These are phyloP conservation scores for Aspergillus puulaauensis DNA, from an alignment of 2,329 filamentous ascomycete genomes.

Conservation along the genomic window DNA sequence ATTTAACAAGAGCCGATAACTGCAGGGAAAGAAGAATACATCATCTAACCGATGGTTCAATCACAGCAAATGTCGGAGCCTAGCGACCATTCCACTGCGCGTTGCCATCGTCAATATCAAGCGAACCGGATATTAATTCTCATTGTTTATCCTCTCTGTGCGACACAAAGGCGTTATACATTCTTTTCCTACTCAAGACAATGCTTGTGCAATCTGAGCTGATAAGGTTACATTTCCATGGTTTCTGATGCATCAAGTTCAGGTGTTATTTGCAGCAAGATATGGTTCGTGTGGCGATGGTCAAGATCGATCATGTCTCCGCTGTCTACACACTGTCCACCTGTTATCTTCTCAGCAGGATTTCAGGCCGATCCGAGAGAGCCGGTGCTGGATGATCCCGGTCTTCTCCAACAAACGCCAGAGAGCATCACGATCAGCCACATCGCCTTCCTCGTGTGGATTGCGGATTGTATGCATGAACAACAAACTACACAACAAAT, in stretches of 20 bases:
- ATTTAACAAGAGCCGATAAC: neutral
- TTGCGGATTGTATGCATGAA: conserved; percentile 6
- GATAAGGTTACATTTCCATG: conserved; percentile 7
- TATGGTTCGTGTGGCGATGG: conserved; percentile 2
- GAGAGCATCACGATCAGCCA: conserved; percentile 8
- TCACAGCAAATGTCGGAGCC: neutral
- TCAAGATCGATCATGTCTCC: neutral
- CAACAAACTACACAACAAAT: neutral
- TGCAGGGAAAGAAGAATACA: neutral
- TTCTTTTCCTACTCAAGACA: neutral
- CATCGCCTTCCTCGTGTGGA: conserved; percentile 12
- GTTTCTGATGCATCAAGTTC: conserved; percentile 14
- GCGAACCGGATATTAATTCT: neutral
- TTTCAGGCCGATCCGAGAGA: neutral
- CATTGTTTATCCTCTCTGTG: neutral
- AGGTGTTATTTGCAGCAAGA: conserved; percentile 13
- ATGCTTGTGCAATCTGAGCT: neutral
- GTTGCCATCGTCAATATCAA: neutral
- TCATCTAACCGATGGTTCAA: neutral
- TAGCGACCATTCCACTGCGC: neutral
- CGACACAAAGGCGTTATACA: neutral
- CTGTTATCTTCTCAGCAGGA: neutral
- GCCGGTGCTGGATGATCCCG: neutral
- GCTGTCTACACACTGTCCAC: neutral
- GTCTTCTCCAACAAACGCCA: conserved; percentile 4